A percentile compares a stretch with the other conserved stretches of the same genome.
Evolutionary conservation across 2,329 filamentous ascomycete species (phyloP).

Genomic region (Tolypocladium inflatum): DNA sequence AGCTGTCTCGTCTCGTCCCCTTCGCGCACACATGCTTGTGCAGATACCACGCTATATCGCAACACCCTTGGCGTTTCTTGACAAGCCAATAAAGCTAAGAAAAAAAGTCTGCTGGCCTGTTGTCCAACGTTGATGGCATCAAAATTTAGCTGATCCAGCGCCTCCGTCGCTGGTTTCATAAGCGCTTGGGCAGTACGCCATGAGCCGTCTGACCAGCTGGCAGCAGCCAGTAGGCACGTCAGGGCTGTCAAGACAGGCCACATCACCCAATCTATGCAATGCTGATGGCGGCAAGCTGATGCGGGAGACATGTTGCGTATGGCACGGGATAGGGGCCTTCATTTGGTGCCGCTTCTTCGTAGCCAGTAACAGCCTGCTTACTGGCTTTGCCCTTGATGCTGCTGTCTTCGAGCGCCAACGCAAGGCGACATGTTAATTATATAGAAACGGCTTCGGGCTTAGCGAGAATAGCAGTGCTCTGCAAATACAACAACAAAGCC

Average conservation of each 20-base stretch:
- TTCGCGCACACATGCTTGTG: too few relatives aligned
- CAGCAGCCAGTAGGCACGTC: neutral
- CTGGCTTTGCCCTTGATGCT: too few relatives aligned
- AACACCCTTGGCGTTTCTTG: neutral
- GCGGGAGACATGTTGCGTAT: neutral
- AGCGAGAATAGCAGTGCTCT: too few relatives aligned
- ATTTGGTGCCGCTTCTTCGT: neutral
- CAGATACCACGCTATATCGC: neutral
- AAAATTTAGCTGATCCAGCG: neutral
- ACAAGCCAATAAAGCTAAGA: neutral
- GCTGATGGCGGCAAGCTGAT: neutral
- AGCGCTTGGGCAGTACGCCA: neutral
- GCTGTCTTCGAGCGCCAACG: neutral
- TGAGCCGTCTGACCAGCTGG: neutral
- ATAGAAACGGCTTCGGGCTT: neutral
- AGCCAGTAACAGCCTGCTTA: neutral
- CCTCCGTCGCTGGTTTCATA: neutral
- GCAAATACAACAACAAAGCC: neutral
- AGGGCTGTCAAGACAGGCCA: neutral
- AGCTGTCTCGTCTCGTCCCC: too few relatives aligned
- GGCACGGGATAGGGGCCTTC: neutral
- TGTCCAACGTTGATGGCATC: neutral
- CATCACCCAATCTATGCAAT: neutral
- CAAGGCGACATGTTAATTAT: neutral
- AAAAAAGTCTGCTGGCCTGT: neutral